Evolutionary conservation across 2,329 filamentous ascomycete genomes (phyloP), one percentile per base, ranked within the genome.

Genomic region (Paraphaeosphaeria sporulosa): DNA sequence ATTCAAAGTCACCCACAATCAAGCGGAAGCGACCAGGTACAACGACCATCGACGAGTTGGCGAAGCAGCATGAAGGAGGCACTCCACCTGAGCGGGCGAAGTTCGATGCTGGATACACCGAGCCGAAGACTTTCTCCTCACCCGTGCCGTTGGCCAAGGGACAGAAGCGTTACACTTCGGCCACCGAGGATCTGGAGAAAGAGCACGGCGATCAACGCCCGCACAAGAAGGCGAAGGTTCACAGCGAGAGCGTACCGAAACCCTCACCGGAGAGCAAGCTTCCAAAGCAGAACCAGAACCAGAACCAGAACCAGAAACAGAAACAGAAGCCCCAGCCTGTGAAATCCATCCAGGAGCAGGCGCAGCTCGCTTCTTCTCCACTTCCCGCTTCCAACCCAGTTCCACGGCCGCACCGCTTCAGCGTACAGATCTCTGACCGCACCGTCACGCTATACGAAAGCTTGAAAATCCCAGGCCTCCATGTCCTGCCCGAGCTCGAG

Each of bases 401-500:
- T 15, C n/a, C 23, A 7, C 36, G 10, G 9, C 23, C 32, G 6
- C 49, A 57, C 10, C 30, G 48, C 34, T 55, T 58, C 36, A 8
- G 34, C 15, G 55, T 38, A 9, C 4, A 46, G 7, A 43, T 58
- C 12, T 50, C 61, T 2, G 25, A 50, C 32, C 48, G 57, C 7
- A 57, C 62, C 21, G 51, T 47, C 13, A 7, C 46, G 4, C 43
- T 67, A 30, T 46, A 60, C 17, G 47, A 54, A 30, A 38, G 30
- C 3, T 61, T 67, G 21, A 42, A 4, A 3, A 47, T 12, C 53
- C 15, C 57, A 1, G 59, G 59, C 12, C 52, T 57, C 21, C 42
- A 67, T 17, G 68, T 69, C n/a, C 64, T 73, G 1, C 68, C 70
- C 2, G n/a, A 58, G 10, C 49, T 70, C 25, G 44, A 48, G n/a